Conservation (phyloP, 2,329 filamentous ascomycete genomes). For the Botrytis medusae region DNA sequence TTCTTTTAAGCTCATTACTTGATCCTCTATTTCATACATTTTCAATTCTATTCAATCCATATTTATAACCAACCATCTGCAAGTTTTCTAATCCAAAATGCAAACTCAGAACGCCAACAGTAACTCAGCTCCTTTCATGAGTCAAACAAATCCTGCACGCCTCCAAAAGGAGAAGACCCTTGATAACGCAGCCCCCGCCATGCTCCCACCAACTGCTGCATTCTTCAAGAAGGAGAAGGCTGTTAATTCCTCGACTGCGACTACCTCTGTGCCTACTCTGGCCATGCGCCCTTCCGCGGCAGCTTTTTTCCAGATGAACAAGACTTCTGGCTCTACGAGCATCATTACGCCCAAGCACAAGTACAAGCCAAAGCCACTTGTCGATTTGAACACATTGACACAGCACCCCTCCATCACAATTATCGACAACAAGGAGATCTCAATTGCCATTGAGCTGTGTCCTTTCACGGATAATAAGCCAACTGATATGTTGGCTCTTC, state of each 20-base stretch:
- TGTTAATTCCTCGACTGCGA: too few relatives aligned
- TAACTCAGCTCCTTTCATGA: neutral
- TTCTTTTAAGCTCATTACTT: neutral
- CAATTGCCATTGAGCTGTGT: neutral
- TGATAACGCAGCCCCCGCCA: neutral
- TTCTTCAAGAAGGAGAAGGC: neutral
- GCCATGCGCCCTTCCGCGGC: neutral
- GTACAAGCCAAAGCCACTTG: neutral
- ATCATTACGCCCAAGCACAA: neutral
- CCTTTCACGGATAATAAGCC: too few relatives aligned
- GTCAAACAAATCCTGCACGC: neutral
- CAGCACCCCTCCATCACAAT: neutral
- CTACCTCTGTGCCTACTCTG: neutral
- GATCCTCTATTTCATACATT: neutral
- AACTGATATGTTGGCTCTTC: neutral
- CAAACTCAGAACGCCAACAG: neutral
- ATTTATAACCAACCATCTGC: neutral
- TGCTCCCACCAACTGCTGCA: neutral
- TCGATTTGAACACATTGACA: neutral
- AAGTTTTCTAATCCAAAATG: neutral
- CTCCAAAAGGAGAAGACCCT: neutral
- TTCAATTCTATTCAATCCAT: neutral
- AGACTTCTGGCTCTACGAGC: neutral
- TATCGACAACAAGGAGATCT: neutral
- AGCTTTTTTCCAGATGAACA: neutral